Conservation (phyloP, 202 grass and related monocot genomes). For the Elaeis oleifera region DNA sequence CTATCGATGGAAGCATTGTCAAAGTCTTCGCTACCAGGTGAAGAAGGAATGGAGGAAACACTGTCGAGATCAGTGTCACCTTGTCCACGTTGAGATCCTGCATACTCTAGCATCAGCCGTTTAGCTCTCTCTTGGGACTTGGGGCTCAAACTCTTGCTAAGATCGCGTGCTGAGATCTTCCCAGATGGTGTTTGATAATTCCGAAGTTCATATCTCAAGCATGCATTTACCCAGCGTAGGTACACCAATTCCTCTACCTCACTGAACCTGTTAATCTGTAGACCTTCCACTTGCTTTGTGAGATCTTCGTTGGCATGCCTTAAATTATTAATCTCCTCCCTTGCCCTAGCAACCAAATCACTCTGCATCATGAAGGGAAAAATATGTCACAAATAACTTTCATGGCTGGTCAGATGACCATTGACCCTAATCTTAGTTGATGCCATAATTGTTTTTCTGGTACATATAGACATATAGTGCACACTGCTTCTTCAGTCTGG, state of each 20-base stretch:
- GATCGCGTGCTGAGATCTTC: slow-evolving; percentile 63
- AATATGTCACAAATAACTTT: background rate
- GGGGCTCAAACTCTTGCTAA: slow-evolving; percentile 78
- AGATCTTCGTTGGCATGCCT: slow-evolving; percentile 75
- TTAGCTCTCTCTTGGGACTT: slow-evolving; percentile 76
- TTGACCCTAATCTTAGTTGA: too few species aligned
- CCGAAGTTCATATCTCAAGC: slow-evolving; percentile 76
- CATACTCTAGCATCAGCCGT: slow-evolving; percentile 68
- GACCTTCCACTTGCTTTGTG: slow-evolving; percentile 90
- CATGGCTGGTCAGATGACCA: too few species aligned
- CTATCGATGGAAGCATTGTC: slow-evolving; percentile 81
- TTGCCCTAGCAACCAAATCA: slow-evolving; percentile 53
- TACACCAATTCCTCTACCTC: slow-evolving; percentile 95
- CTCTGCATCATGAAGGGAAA: slow-evolving; percentile 38
- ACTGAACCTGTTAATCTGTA: slow-evolving; percentile 89
- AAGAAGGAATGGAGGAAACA: slow-evolving; percentile 64
- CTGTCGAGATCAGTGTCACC: slow-evolving; percentile 87
- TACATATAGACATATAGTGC: too few species aligned
- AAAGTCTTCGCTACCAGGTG: slow-evolving; percentile 75
- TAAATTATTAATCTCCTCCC: slow-evolving; percentile 72
- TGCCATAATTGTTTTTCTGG: too few species aligned
- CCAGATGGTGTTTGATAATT: slow-evolving; percentile 65
- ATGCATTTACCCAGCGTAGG: slow-evolving; percentile 91
- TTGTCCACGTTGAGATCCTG: slow-evolving; percentile 73
- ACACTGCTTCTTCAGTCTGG: too few species aligned